Evolutionary conservation across 2,329 filamentous ascomycete genomes (phyloP).

Genomic region (Fusarium tanahbumbuense): DNA sequence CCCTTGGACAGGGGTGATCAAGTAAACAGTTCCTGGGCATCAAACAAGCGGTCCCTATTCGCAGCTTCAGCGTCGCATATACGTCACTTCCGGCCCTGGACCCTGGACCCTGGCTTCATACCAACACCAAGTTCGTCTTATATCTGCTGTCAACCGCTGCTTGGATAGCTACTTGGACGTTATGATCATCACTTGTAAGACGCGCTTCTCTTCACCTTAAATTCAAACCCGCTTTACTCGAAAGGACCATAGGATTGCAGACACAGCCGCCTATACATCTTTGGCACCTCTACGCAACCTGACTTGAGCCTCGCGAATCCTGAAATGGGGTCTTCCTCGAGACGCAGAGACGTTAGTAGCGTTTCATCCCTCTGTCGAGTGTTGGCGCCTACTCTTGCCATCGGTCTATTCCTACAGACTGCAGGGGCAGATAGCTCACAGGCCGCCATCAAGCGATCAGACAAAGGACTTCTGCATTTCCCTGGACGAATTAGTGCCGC

Average conservation of each 20-base stretch:
- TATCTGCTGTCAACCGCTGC: slow-evolving; percentile 11
- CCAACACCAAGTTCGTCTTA: slow-evolving; percentile 22
- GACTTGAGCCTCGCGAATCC: neutral
- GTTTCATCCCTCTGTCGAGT: slow-evolving; percentile 38
- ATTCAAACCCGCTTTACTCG: slow-evolving; percentile 3
- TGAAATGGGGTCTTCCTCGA: slow-evolving; percentile 34
- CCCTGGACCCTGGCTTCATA: slow-evolving; percentile 22
- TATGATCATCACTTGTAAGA: slow-evolving; percentile 26
- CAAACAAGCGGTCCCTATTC: slow-evolving; percentile 21
- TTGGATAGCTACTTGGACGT: slow-evolving; percentile 17
- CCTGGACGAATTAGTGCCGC: slow-evolving; percentile 43
- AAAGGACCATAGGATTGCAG: slow-evolving; percentile 1
- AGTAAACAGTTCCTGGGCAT: slow-evolving; percentile 29
- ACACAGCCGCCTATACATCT: neutral
- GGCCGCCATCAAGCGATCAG: slow-evolving; percentile 39
- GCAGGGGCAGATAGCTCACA: slow-evolving; percentile 27
- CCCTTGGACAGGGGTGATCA: slow-evolving; percentile 35
- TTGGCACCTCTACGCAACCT: neutral
- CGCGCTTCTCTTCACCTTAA: slow-evolving; percentile 10
- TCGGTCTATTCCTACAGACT: slow-evolving; percentile 36
- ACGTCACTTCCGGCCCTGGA: slow-evolving; percentile 30
- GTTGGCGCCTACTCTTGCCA: slow-evolving; percentile 37
- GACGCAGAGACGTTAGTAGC: slow-evolving; percentile 23
- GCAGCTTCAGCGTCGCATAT: slow-evolving; percentile 20
- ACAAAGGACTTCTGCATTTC: slow-evolving; percentile 45